These are phyloP conservation scores for Paecilomyces sp. DNA, from an alignment of 2,329 filamentous ascomycete species.

Conservation along the genomic window DNA sequence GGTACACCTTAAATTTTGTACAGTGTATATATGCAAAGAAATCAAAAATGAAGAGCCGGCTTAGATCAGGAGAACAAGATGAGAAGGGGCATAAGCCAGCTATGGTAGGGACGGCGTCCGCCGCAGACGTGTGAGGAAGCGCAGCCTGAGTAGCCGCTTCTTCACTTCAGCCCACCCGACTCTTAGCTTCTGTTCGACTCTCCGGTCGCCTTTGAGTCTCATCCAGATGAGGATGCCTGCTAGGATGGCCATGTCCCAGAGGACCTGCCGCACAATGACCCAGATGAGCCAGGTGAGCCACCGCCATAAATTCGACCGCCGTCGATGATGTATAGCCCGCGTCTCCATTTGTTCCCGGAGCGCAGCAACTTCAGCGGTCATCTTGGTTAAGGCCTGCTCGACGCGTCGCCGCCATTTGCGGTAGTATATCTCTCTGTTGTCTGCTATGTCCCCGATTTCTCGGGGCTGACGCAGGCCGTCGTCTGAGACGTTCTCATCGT, in stretches of 20 bases:
- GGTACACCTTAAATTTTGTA: not conserved
- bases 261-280: slow-evolving; percentile 63
- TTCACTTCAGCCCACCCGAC: slow-evolving; percentile 27
- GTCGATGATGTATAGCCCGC: slow-evolving; percentile 63
- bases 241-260: slow-evolving; percentile 58
- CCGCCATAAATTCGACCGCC: slow-evolving; percentile 56
- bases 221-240: slow-evolving; percentile 33
- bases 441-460: slow-evolving; percentile 5
- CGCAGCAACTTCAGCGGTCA: slow-evolving; percentile 88
- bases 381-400: slow-evolving; percentile 76
- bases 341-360: slow-evolving; percentile 82
- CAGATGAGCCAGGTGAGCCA: slow-evolving; percentile 68
- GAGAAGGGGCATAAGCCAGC: not conserved
- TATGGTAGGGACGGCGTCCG: slow-evolving; percentile 18
- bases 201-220: slow-evolving; percentile 34
- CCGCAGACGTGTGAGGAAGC: slow-evolving; percentile 15
- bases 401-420: slow-evolving; percentile 72
- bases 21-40: not conserved
- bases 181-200: slow-evolving; percentile 32
- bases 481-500: slow-evolving; percentile 22
- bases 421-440: slow-evolving; percentile 25
- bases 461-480: not conserved
- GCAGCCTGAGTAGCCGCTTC: slow-evolving; percentile 20
- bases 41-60: slow-evolving; percentile 11
- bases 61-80: not conserved